These are phyloP conservation scores for Centella asiatica DNA, from an alignment of 129 eudicot species.

Conservation along the genomic window DNA sequence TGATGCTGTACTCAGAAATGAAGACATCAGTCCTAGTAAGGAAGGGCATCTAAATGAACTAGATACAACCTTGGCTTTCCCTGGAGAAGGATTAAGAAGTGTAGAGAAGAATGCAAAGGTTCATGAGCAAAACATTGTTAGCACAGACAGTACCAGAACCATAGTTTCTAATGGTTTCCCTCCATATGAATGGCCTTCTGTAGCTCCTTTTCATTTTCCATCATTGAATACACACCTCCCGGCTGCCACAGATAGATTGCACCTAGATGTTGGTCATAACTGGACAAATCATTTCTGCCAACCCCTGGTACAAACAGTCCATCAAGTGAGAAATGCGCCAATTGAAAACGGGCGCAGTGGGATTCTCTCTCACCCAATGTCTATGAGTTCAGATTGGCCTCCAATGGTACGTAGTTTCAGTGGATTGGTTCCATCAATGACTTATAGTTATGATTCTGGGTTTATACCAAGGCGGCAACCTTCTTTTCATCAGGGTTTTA, in stretches of 20 bases:
- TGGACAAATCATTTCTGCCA: conserved; percentile 66
- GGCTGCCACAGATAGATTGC: conserved; percentile 76
- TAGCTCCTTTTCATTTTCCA: conserved; percentile 50
- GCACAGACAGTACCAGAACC: conserved; percentile 23
- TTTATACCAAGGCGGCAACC: conserved; percentile 47
- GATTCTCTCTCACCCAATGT: conserved; percentile 44
- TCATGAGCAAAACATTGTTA: conserved; percentile 30
- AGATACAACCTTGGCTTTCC: conserved; percentile 20
- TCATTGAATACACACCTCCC: conserved; percentile 55
- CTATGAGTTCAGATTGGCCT: conserved; percentile 75
- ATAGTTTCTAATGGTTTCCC: conserved; percentile 35
- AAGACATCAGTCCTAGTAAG: conserved; percentile 12
- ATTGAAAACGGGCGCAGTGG: conserved; percentile 43
- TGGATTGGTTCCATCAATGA: conserved; percentile 38
- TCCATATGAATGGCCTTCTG: conserved; percentile 76
- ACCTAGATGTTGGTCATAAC: conserved; percentile 78
- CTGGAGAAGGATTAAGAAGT: conserved; percentile 20
- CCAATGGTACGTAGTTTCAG: conserved; percentile 46
- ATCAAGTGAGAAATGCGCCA: conserved; percentile 46
- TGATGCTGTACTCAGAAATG: conserved; percentile 10
- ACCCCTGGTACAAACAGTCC: conserved; percentile 50
- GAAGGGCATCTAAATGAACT: conserved; percentile 20
- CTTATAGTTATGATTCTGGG: conserved; percentile 49
- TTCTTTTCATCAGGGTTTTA: conserved; percentile 34
- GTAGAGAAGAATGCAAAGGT: conserved; percentile 14